phyloP scores from a whole-genome alignment of 805 yeast genomes.

The Cyberlindnera mrakii region DNA sequence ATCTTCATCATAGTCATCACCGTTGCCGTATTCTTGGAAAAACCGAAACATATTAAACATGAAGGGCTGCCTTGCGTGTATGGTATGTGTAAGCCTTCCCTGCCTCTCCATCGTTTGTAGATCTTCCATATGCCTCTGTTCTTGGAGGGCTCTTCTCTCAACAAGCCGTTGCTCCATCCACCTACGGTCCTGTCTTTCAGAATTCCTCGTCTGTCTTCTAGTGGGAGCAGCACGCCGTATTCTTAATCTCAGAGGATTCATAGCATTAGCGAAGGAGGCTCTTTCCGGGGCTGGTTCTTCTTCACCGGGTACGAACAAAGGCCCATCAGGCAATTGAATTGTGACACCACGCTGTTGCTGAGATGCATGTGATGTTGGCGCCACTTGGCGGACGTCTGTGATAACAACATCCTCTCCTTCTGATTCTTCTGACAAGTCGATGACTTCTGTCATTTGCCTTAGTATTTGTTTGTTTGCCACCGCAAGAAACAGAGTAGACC shows the following conservation, averaged over 20 bases:
- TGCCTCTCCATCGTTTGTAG: too few species aligned
- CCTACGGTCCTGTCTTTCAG: too few species aligned
- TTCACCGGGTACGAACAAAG: not conserved
- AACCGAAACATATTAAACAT: not conserved
- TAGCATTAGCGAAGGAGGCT: not conserved
- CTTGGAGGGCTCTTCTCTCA: too few species aligned
- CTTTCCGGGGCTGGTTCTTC: not conserved
- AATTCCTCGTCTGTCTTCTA: too few species aligned
- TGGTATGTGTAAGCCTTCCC: too few species aligned
- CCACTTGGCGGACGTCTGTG: slow-evolving; percentile 1
- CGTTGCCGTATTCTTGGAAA: not conserved
- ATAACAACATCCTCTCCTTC: slow-evolving; percentile 1
- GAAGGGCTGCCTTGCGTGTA: not conserved
- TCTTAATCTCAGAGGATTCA: too few species aligned
- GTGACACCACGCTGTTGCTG: not conserved
- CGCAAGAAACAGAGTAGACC: not conserved
- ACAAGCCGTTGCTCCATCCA: too few species aligned
- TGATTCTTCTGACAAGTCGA: not conserved
- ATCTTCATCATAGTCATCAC: slow-evolving; percentile 2
- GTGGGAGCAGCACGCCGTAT: too few species aligned
- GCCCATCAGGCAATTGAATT: slow-evolving; percentile 1
- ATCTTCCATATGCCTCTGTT: too few species aligned
- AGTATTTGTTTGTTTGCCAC: not conserved
- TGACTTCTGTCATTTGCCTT: slow-evolving; percentile 1
- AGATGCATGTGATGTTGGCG: not conserved